Evolutionary conservation across 352 stramenopile genomes (phyloP).

Genomic region (Phytophthora fragariae): DNA sequence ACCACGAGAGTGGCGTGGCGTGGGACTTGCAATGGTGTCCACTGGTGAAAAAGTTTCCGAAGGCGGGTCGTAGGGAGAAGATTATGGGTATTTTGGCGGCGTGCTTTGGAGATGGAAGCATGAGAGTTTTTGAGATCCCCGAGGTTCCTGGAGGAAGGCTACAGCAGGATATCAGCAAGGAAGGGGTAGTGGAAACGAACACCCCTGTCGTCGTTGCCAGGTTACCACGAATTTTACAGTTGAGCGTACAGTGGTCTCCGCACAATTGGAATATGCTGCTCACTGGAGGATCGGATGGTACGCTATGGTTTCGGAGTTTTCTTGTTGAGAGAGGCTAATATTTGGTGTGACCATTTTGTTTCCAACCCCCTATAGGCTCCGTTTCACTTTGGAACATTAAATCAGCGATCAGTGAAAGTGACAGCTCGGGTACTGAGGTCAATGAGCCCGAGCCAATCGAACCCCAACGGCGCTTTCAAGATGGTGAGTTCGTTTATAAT

Average conservation of each 20-base stretch:
- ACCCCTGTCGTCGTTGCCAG: conserved; percentile 52
- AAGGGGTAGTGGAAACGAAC: conserved; percentile 54
- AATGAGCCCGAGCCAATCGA: conserved; percentile 48
- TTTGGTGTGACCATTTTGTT: conserved; percentile 3
- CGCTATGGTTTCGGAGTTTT: not conserved
- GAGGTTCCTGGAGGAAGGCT: conserved; percentile 48
- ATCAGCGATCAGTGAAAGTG: conserved; percentile 19
- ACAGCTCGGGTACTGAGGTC: not conserved
- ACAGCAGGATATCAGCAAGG: conserved; percentile 19
- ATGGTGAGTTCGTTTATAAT: conserved; percentile 50
- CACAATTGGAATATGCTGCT: conserved; percentile 76
- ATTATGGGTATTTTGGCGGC: conserved; percentile 73
- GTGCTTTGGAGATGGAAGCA: conserved; percentile 78
- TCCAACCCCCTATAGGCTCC: conserved; percentile 52
- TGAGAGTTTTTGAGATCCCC: conserved; percentile 78
- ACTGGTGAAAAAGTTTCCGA: conserved; percentile 52
- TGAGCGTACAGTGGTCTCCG: conserved; percentile 81
- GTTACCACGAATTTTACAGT: conserved; percentile 60
- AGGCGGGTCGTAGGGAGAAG: conserved; percentile 18
- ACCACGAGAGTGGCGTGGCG: conserved; percentile 74
- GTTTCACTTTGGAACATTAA: conserved; percentile 85
- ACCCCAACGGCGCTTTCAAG: conserved; percentile 81
- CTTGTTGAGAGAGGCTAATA: conserved; percentile 6
- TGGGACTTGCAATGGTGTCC: conserved; percentile 88
- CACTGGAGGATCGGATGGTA: conserved; percentile 84